phyloP scores from a whole-genome alignment of 768 basidiomycete species.

The Crucibulum laeve region DNA sequence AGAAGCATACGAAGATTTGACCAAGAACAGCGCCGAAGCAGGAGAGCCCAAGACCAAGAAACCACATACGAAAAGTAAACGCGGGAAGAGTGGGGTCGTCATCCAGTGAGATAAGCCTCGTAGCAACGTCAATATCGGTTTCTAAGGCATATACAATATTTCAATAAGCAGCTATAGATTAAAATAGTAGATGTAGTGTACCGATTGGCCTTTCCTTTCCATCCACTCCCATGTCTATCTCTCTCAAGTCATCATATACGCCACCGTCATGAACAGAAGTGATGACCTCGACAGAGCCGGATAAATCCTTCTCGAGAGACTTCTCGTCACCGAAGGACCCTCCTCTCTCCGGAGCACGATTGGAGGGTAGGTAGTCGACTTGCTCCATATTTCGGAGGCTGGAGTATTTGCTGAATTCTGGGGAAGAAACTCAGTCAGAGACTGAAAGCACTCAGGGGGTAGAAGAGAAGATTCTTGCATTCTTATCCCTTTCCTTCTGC shows the following conservation, averaged over 20 bases:
- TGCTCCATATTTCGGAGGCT: no score
- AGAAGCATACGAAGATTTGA: slow-evolving; percentile 45
- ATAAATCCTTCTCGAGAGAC: slow-evolving; percentile 12
- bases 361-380: background rate
- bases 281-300: slow-evolving; percentile 10
- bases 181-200: slow-evolving; percentile 11
- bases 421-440: no score
- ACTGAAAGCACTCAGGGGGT: no score
- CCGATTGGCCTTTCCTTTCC: slow-evolving; percentile 50
- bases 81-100: slow-evolving; percentile 46
- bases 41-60: slow-evolving; percentile 49
- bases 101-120: slow-evolving; percentile 46
- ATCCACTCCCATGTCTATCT: slow-evolving; percentile 39
- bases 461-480: no score
- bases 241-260: slow-evolving; percentile 17
- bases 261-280: slow-evolving; percentile 16
- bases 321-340: slow-evolving; percentile 19
- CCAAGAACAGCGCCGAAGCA: slow-evolving; percentile 51
- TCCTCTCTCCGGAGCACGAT: slow-evolving; percentile 3
- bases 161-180: background rate
- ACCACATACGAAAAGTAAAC: slow-evolving; percentile 53
- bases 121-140: slow-evolving; percentile 41
- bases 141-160: slow-evolving; percentile 17
- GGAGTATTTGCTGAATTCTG: no score
- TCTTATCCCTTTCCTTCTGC: no score